These are phyloP conservation scores for Amanita jacksonii DNA, from an alignment of 768 basidiomycete species.

Conservation along the genomic window DNA sequence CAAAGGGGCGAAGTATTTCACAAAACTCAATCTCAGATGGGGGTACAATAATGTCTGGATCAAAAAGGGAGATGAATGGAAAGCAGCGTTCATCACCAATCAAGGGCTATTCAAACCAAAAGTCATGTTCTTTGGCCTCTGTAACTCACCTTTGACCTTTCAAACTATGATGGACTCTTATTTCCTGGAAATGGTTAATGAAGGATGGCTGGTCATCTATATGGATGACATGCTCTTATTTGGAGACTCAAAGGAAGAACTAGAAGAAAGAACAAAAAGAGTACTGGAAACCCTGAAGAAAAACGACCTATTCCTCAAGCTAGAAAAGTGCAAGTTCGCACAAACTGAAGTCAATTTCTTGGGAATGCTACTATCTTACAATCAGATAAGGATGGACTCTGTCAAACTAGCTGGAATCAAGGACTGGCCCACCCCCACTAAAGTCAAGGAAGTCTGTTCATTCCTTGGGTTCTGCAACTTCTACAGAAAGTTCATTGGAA, in stretches of 20 bases:
- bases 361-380: no score
- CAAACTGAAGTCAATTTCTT: no score
- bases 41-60: slow-evolving; percentile 15
- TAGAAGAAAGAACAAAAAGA: neutral
- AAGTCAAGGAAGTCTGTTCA: no score
- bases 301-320: neutral
- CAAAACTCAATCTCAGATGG: slow-evolving; percentile 26
- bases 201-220: slow-evolving; percentile 26
- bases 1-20: neutral
- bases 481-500: no score
- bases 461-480: no score
- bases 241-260: neutral
- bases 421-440: no score
- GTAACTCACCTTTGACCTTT: slow-evolving; percentile 18
- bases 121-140: slow-evolving; percentile 15
- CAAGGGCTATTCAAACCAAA: slow-evolving; percentile 13
- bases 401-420: no score
- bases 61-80: slow-evolving; percentile 30
- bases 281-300: neutral
- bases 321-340: no score
- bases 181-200: neutral
- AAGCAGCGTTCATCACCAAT: slow-evolving; percentile 29
- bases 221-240: slow-evolving; percentile 17
- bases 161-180: slow-evolving; percentile 36
- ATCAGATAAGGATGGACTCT: no score